Evolutionary conservation across 768 basidiomycete genomes (phyloP).

Genomic region (Hemileccinum impolitum): DNA sequence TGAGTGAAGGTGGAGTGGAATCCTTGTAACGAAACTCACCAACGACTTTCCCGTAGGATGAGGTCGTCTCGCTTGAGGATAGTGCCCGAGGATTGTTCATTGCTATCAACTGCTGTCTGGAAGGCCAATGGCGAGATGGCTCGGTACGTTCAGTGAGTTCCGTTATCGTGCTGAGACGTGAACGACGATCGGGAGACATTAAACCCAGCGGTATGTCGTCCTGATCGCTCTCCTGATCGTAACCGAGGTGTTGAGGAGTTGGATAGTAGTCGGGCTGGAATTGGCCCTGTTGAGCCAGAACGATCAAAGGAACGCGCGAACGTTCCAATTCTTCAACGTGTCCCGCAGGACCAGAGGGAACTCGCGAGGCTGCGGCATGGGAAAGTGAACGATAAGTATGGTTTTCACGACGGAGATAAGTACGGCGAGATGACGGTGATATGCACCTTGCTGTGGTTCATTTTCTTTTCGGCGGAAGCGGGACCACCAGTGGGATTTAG

Average conservation of each 20-base stretch:
- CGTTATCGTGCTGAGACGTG: constrained; percentile 59
- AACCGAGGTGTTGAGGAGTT: constrained; percentile 20
- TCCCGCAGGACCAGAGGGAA: constrained; percentile 15
- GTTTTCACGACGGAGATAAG: constrained; percentile 11
- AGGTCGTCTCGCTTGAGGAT: constrained; percentile 35
- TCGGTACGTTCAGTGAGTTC: constrained; percentile 68
- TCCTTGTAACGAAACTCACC: constrained; percentile 37
- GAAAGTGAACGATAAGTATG: constrained; percentile 21
- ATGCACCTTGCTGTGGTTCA: constrained; percentile 60
- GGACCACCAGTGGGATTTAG: constrained; percentile 33
- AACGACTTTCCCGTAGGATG: constrained; percentile 63
- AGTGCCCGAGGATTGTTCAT: constrained; percentile 40
- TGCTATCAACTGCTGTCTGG: constrained; percentile 37
- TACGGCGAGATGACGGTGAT: constrained; percentile 24
- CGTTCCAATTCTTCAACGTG: constrained; percentile 33
- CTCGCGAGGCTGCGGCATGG: constrained; percentile 18
- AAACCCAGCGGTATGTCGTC: constrained; percentile 35
- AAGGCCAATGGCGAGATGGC: constrained; percentile 47
- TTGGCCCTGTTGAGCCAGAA: constrained; percentile 55
- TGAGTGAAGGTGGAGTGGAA: constrained; percentile 2
- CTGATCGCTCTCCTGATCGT: constrained; percentile 22
- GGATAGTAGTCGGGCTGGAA: constrained; percentile 29
- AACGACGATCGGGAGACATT: constrained; percentile 27
- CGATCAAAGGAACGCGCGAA: constrained; percentile 57
- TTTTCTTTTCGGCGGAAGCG: constrained; percentile 35